These are phyloP conservation scores for Eucalyptus paniculata DNA, from an alignment of 345 rosid genomes.

Conservation along the genomic window DNA sequence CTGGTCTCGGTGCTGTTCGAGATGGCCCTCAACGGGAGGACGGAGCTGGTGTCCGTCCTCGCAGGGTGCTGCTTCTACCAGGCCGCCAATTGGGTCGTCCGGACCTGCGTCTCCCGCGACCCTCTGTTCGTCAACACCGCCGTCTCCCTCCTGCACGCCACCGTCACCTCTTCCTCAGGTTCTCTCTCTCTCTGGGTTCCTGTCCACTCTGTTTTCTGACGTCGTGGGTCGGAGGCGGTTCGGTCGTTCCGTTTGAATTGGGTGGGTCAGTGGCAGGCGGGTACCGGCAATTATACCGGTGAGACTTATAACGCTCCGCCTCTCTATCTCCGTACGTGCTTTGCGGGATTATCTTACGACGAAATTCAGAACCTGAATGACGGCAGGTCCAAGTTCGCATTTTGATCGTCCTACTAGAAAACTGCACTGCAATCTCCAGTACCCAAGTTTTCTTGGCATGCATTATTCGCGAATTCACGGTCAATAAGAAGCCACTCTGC, in stretches of 20 bases:
- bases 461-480: neutral
- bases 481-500: neutral
- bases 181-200: neutral
- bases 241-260: neutral
- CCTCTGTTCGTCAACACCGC: slow-evolving; percentile 83
- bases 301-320: neutral
- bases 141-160: slow-evolving; percentile 84
- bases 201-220: neutral
- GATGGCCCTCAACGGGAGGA: slow-evolving; percentile 46
- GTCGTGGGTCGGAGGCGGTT: neutral
- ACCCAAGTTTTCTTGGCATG: neutral
- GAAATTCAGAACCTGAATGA: neutral
- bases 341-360: neutral
- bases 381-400: neutral
- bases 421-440: neutral
- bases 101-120: slow-evolving; percentile 52
- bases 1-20: slow-evolving; percentile 66
- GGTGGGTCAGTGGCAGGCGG: neutral
- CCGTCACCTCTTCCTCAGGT: slow-evolving; percentile 72
- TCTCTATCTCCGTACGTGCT: neutral
- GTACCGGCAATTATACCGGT: neutral
- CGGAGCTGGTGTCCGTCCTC: slow-evolving; percentile 37
- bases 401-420: neutral
- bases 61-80: slow-evolving; percentile 58
- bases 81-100: slow-evolving; percentile 49